Base-by-base conservation (phyloP, 2,329 filamentous ascomycete genomes). In the Paraphaeosphaeria sporulosa region DNA sequence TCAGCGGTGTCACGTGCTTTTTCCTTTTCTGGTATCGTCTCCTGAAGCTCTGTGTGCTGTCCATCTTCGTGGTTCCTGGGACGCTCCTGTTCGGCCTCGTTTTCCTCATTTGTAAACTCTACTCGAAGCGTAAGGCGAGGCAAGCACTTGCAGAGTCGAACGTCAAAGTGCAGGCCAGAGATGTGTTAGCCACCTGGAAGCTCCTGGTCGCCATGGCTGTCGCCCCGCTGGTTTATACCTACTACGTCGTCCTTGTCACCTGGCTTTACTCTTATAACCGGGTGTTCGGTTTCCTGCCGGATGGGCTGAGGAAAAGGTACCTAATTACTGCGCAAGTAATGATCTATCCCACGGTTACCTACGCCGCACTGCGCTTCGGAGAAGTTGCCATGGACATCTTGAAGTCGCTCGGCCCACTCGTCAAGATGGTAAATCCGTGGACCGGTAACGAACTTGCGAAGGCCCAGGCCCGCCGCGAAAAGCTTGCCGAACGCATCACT, bases 371-470 rank as follows among this genome's bases (percentile, higher is more conserved):
- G 55, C 90, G 95, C 12, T 96, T 98, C 67, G 95, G 95, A 49
- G 95, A 99, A 80, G 90, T 96, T n/a, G 95, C 94, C 55, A 97
- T 99, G 93, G 95, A 99, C 74, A 97, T 99, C 58, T 83, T 95
- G 81, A 99, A 98, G 80, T 98, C 94, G 0, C 85, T 99, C 17
- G 88, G 93, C 10, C 95, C 95, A 6, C 86, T 99, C 10, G 83
- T 96, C 48, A 84, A 97, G 36, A 95, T 92, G 65, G 85, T 98
- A 71, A 90, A 91, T 70, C 95, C 95, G 1, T 88, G 89, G 4
- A 94, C 92, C 1, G 90, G 89, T 76, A 96, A 94, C 80, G 92
- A 90, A 59, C 87, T 99, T 51, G 87, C 92, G 64, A 90, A 90
- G 69, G 86, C 99, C 53, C 89, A 93, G 59, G 81, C 86, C 66